Evolutionary conservation across 805 yeast genomes (phyloP), one percentile per base, ranked within the genome.

Genomic region (Ogataea ramenticola): DNA sequence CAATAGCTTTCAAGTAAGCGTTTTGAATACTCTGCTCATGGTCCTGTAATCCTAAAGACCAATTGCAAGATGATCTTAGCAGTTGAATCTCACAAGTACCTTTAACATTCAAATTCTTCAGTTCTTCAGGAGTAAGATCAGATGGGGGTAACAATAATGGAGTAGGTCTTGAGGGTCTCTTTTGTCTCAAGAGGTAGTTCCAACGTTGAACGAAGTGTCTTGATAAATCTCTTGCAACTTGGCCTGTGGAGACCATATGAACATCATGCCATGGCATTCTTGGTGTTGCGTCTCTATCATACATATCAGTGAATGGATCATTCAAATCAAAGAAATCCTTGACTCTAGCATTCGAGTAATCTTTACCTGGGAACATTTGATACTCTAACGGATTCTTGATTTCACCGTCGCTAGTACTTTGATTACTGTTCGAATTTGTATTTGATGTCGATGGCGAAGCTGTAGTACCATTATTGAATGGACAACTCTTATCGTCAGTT

Each of bases 241-340:
- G 95, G 14, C 99, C 99, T 2, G 90, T 78, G 1, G 95, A 80
- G 66, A 89, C 80, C 95, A 90, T 93, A 53, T 93, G 98, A 33
- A 93, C 87, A 72, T 93, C 99, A 63, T 93, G 99, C 99, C 99
- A 93, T 10, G 99, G 99, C 99, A 93, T 93, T 54, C 99, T 77
- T 2, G 99, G 98, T 19, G 77, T 74, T 17, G 62, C 62, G 15
- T 74, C 69, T 47, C 99, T 75, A 61, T 93, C 95, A 57, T 88
- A 88, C 93, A 91, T 84, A 20, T 87, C 86, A 41, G 87, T 95
- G 56, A 82, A 88, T 2, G 99, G 98, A 52, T 80, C 79, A 49
- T 89, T 87, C 46, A 93, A 71, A 3, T 74, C 82, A 56, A 61
- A 75, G 60, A 93, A 93, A 61, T 93, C 99, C 55, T 83, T 82